Conservation (phyloP, 2,329 filamentous ascomycete species). For the Ilyonectria mors-panacis region DNA sequence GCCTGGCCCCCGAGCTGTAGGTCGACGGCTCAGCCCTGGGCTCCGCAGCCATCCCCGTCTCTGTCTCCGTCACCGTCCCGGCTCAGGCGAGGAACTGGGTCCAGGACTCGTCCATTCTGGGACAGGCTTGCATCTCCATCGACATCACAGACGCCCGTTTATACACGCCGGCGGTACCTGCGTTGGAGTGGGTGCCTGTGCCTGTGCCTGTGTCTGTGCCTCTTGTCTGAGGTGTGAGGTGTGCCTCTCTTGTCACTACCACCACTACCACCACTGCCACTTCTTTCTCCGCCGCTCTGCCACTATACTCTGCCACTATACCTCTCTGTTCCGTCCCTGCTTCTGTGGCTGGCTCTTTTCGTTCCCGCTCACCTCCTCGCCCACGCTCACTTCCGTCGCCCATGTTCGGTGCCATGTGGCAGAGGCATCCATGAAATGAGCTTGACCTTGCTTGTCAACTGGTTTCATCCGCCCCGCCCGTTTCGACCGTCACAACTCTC, state of each 20-base stretch:
- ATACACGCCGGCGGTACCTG: constrained; percentile 32
- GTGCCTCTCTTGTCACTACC: constrained; percentile 29
- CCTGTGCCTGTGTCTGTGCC: constrained; percentile 32
- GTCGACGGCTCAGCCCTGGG: constrained; percentile 35
- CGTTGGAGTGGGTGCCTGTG: constrained; percentile 30
- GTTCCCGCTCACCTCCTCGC: constrained; percentile 40
- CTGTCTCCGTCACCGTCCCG: constrained; percentile 23
- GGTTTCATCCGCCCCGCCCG: constrained; percentile 60
- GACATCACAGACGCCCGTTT: constrained; percentile 23
- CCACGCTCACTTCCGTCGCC: constrained; percentile 52
- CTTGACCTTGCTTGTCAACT: constrained; percentile 59
- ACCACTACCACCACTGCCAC: constrained; percentile 27
- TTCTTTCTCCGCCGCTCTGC: neutral
- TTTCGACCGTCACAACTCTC: constrained; percentile 56
- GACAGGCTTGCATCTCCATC: constrained; percentile 21
- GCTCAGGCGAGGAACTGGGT: constrained; percentile 15
- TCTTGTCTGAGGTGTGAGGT: constrained; percentile 27
- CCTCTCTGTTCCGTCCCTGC: constrained; percentile 7
- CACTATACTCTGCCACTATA: neutral
- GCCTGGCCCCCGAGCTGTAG: constrained; percentile 37
- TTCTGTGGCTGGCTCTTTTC: constrained; percentile 8
- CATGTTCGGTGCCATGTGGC: constrained; percentile 47
- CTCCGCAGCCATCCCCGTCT: constrained; percentile 27
- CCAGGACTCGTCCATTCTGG: constrained; percentile 20
- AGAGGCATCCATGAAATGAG: constrained; percentile 59